Conservation (phyloP, 2,329 filamentous ascomycete species). For the Hymenoscyphus albidus region DNA sequence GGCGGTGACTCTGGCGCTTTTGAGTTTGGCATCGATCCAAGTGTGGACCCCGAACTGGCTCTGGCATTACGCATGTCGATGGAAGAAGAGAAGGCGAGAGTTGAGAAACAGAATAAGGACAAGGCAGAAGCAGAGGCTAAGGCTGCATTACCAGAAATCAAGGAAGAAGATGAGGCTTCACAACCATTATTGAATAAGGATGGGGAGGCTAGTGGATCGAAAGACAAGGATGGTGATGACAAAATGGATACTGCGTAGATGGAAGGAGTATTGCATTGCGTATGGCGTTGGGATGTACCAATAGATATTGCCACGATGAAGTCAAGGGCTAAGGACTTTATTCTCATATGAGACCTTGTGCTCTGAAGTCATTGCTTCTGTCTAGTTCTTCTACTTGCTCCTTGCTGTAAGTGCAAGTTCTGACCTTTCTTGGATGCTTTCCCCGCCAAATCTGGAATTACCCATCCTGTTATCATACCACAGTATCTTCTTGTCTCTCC, state of each 20-base stretch:
- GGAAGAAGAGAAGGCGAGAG: slow-evolving; percentile 93
- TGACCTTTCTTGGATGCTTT: background rate
- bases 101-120: slow-evolving; percentile 78
- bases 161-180: slow-evolving; percentile 69
- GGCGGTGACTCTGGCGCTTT: slow-evolving; percentile 60
- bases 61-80: slow-evolving; percentile 94
- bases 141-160: slow-evolving; percentile 73
- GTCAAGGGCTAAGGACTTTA: slow-evolving; percentile 3
- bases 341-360: slow-evolving; percentile 1
- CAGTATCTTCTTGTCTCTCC: too few relatives aligned
- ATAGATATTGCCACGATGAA: slow-evolving; percentile 30
- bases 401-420: background rate
- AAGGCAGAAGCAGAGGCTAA: slow-evolving; percentile 70
- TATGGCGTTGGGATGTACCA: slow-evolving; percentile 36
- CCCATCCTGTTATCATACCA: background rate
- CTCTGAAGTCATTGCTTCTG: background rate
- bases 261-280: slow-evolving; percentile 30
- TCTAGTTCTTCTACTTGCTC: background rate
- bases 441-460: background rate
- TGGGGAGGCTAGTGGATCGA: slow-evolving; percentile 57
- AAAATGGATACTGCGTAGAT: slow-evolving; percentile 86
- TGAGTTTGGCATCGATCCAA: slow-evolving; percentile 87
- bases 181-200: slow-evolving; percentile 61
- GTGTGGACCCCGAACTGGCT: slow-evolving; percentile 87
- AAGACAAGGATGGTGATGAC: slow-evolving; percentile 55